A percentile compares a stretch with the other conserved stretches of the same genome.
Evolutionary conservation across 2,329 filamentous ascomycete species (phyloP).

Genomic region (Neopestalotiopsis sp.): DNA sequence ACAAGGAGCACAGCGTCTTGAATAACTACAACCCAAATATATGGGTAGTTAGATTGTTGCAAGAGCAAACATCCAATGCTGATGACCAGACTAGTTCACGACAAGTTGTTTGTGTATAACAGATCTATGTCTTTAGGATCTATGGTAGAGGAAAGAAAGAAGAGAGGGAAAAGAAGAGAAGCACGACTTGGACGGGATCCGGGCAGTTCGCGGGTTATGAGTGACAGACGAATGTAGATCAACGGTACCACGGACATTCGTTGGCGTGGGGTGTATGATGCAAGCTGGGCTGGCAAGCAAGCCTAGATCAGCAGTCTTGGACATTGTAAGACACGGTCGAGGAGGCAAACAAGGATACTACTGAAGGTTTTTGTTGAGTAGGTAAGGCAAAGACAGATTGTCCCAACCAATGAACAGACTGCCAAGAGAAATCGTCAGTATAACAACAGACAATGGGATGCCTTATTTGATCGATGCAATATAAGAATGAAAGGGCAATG

Average conservation of each 20-base stretch:
- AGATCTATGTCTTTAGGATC: neutral
- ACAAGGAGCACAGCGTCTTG: conserved; percentile 20
- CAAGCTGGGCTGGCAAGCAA: conserved; percentile 1
- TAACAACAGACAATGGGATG: neutral
- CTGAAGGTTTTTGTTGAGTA: neutral
- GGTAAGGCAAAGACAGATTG: neutral
- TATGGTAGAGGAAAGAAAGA: conserved; percentile 3
- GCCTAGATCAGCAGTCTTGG: conserved; percentile 7
- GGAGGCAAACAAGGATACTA: conserved; percentile 8
- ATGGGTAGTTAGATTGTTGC: conserved; percentile 17
- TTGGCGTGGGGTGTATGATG: conserved; percentile 14
- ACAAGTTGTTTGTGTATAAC: neutral
- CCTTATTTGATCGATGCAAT: too few relatives aligned
- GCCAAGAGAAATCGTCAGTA: neutral
- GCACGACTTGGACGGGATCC: neutral
- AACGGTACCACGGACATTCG: conserved; percentile 5
- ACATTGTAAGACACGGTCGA: conserved; percentile 13
- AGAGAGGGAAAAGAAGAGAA: neutral
- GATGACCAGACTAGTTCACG: conserved; percentile 4
- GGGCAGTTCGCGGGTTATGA: neutral
- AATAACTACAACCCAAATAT: conserved; percentile 10
- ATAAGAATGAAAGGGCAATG: neutral
- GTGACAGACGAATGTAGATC: conserved; percentile 14
- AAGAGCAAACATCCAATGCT: conserved; percentile 18
- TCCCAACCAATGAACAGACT: neutral